Evolutionary conservation across 2,329 filamentous ascomycete genomes (phyloP).

Genomic region (Dactylellina parvicollis): DNA sequence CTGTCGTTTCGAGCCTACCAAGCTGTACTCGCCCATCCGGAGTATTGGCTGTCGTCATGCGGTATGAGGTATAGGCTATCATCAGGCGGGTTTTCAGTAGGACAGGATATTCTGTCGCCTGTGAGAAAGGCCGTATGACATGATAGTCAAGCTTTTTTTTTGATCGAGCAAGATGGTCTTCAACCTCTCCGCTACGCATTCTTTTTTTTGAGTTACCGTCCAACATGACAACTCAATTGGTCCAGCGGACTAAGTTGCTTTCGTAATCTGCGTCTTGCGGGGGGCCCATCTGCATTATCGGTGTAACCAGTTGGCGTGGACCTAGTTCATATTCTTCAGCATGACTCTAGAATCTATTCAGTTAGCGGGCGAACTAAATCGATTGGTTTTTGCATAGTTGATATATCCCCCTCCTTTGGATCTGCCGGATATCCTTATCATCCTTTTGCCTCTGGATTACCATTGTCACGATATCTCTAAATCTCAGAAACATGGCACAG

Average conservation of each 20-base stretch:
- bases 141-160: constrained; percentile 35
- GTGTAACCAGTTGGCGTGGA: constrained; percentile 43
- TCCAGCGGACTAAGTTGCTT: constrained; percentile 7
- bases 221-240: constrained; percentile 48
- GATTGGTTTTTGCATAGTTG: constrained; percentile 19
- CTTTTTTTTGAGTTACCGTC: constrained; percentile 24
- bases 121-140: constrained; percentile 32
- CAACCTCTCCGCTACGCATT: constrained; percentile 2
- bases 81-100: constrained; percentile 32
- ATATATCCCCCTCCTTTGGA: constrained; percentile 12
- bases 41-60: constrained; percentile 15
- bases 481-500: constrained; percentile 38
- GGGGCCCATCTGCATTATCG: constrained; percentile 31
- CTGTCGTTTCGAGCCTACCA: constrained; percentile 1
- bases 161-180: constrained; percentile 3
- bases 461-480: neutral
- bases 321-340: neutral
- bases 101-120: constrained; percentile 7
- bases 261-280: constrained; percentile 48
- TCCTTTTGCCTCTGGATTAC: neutral
- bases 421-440: constrained; percentile 1
- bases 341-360: neutral
- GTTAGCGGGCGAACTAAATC: constrained; percentile 22
- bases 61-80: constrained; percentile 38
- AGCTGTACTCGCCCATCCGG: constrained; percentile 12